A percentile compares a stretch with the other conserved stretches of the same genome.
These are phyloP conservation scores for Leishmania mexicana DNA, from an alignment of 208 protist genomes.

Conservation along the genomic window DNA sequence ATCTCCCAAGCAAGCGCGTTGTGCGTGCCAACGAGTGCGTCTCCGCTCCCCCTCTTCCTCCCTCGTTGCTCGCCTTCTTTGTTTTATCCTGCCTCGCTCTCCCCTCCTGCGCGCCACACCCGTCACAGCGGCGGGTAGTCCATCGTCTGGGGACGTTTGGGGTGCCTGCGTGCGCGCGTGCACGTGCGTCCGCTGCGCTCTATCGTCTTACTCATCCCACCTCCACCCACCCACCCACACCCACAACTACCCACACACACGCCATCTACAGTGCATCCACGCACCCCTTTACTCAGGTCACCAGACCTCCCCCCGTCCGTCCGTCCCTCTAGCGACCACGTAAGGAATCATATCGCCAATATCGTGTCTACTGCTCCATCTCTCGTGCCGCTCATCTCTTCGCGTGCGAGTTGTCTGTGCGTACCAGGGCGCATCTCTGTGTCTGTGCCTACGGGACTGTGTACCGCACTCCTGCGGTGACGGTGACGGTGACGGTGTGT, in stretches of 20 bases:
- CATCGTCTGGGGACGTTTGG: background rate
- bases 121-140: background rate
- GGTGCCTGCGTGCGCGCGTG: too few relatives aligned
- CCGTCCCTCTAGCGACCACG: background rate
- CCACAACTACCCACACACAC: background rate
- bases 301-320: background rate
- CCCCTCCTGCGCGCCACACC: background rate
- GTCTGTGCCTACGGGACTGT: background rate
- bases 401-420: background rate
- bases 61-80: background rate
- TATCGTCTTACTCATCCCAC: background rate
- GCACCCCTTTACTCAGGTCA: background rate
- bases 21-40: background rate
- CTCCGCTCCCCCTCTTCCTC: background rate
- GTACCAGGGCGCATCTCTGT: background rate
- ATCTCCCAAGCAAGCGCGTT: background rate
- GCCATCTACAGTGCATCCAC: background rate
- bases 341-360: background rate
- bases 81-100: background rate
- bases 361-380: background rate
- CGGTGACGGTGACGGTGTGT: background rate
- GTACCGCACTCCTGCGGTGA: background rate
- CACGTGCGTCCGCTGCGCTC: background rate
- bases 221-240: too few relatives aligned
- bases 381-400: background rate